phyloP scores from a whole-genome alignment of 176 grass and related monocot species.

The Carex littledalei region DNA sequence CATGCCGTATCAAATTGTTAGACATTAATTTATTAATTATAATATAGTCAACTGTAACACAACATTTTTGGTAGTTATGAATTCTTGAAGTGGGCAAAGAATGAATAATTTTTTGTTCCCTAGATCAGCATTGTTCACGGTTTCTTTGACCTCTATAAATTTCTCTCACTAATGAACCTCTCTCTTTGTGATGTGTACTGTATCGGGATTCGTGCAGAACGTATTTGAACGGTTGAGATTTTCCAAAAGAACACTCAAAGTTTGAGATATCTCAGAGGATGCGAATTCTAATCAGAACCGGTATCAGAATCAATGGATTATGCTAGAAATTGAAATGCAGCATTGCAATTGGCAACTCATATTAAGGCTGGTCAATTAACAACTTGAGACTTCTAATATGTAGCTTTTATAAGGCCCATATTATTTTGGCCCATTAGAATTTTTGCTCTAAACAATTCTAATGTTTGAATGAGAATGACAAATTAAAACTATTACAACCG shows the following conservation, averaged over 20 bases:
- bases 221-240: too few species aligned
- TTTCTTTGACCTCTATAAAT: neutral
- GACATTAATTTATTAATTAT: neutral
- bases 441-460: neutral
- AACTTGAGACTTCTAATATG: neutral
- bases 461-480: neutral
- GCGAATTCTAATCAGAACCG: too few species aligned
- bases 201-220: too few species aligned
- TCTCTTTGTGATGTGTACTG: neutral
- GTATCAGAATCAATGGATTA: neutral
- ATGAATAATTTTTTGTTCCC: conserved; percentile 16
- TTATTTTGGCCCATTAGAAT: neutral
- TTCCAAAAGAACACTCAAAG: too few species aligned
- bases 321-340: neutral
- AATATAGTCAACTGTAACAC: conserved; percentile 19
- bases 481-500: neutral
- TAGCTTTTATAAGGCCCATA: neutral
- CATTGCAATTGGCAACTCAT: neutral
- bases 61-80: neutral
- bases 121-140: conserved; percentile 2
- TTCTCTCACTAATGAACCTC: neutral
- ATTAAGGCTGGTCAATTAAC: neutral
- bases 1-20: conserved; percentile 4
- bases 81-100: conserved; percentile 20
- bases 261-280: too few species aligned